Evolutionary conservation across 805 yeast genomes (phyloP).

Genomic region (Scheffersomyces ergatensis): DNA sequence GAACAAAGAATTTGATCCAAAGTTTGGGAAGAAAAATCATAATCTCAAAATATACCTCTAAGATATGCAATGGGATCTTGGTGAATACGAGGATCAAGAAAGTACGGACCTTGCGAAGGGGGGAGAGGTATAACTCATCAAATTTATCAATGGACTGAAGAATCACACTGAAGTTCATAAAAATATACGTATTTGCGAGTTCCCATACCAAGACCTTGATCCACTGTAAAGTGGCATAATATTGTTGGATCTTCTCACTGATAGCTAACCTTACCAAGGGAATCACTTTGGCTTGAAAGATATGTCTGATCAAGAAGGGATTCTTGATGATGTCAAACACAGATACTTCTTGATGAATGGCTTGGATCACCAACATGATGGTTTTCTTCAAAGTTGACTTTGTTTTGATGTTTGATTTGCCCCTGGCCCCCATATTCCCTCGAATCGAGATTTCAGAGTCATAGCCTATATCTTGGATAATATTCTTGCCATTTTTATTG

Average conservation of each 20-base stretch:
- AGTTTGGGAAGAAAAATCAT: conserved; percentile 19
- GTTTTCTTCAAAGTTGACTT: background rate
- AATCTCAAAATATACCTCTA: conserved; percentile 11
- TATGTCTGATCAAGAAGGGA: conserved; percentile 7
- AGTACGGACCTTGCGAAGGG: background rate
- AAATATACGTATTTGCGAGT: background rate
- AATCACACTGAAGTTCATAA: background rate
- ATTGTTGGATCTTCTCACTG: background rate
- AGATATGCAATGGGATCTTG: conserved; percentile 15
- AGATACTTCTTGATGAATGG: background rate
- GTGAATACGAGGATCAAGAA: background rate
- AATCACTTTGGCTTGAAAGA: conserved; percentile 1
- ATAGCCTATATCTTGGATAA: background rate
- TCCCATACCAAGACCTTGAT: background rate
- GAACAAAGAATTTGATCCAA: conserved; percentile 12
- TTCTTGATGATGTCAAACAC: background rate
- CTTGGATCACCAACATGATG: background rate
- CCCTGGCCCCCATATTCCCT: too few species aligned
- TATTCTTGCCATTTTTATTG: background rate
- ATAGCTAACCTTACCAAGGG: background rate
- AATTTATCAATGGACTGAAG: background rate
- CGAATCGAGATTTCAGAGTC: background rate
- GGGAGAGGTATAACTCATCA: background rate
- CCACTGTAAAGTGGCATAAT: background rate
- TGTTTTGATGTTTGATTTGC: too few species aligned